Conservation (phyloP, 345 rosid species). For the Leavenworthia alabamica region DNA sequence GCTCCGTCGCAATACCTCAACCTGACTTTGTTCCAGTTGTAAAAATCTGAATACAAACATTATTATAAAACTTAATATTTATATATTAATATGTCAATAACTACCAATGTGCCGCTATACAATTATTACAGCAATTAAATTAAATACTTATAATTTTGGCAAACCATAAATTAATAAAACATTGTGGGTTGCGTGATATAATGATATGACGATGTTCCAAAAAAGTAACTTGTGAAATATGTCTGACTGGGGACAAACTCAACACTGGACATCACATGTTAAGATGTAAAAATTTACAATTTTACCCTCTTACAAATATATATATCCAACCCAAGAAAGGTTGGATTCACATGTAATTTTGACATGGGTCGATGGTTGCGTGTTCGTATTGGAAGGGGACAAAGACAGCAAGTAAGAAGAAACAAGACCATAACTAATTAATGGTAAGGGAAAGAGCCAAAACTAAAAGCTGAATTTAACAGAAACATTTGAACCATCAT, state of each 20-base stretch:
- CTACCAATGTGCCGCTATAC: neutral
- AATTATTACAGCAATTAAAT: too few species aligned
- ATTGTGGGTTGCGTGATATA: neutral
- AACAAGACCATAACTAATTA: slow-evolving; percentile 4
- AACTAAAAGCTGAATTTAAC: slow-evolving; percentile 16
- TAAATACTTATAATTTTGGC: too few species aligned
- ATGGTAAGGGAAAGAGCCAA: slow-evolving; percentile 12
- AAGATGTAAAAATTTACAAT: neutral
- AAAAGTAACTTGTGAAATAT: neutral
- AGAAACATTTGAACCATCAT: slow-evolving; percentile 25
- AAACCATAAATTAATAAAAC: neutral
- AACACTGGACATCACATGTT: slow-evolving; percentile 22
- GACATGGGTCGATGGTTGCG: neutral
- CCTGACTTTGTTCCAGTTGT: slow-evolving; percentile 96
- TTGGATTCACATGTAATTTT: neutral
- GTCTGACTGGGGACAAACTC: neutral
- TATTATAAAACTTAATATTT: neutral
- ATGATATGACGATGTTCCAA: neutral
- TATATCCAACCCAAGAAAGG: neutral
- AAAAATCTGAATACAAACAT: slow-evolving; percentile 51
- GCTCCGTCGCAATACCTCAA: slow-evolving; percentile 96
- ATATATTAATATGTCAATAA: neutral
- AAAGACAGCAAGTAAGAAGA: slow-evolving; percentile 7
- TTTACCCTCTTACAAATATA: neutral
- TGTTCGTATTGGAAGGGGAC: slow-evolving; percentile 16